Evolutionary conservation across 176 grass and related monocot species (phyloP).

Genomic region (maize (Zea mays)): Zm-B73-REFERENCE-NAM-5.0 NC_050105.1:145251001-145251500

Average conservation of each 20-base stretch:
- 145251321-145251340: not conserved
- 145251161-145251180: conserved; percentile 29
- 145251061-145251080: conserved; percentile 31
- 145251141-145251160: not conserved
- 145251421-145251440: not conserved
- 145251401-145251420: not conserved
- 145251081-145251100: conserved; percentile 46
- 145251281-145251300: not conserved
- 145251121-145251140: conserved; percentile 43
- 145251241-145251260: conserved; percentile 6
- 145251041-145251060: conserved; percentile 28
- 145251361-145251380: conserved; percentile 10
- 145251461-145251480: conserved; percentile 30
- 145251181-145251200: conserved; percentile 14
- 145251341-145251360: conserved; percentile 19
- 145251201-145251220: not conserved
- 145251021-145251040: conserved; percentile 32
- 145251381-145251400: conserved; percentile 16
- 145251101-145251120: conserved; percentile 51
- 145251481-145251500: not conserved
- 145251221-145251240: conserved; percentile 13
- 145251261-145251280: conserved; percentile 27
- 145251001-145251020: not conserved
- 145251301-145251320: not conserved
- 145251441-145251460: not conserved